A percentile compares a stretch with the other conserved stretches of the same genome.
These are phyloP conservation scores for Lachnellula occidentalis DNA, from an alignment of 2,329 filamentous ascomycete genomes.

Conservation along the genomic window DNA sequence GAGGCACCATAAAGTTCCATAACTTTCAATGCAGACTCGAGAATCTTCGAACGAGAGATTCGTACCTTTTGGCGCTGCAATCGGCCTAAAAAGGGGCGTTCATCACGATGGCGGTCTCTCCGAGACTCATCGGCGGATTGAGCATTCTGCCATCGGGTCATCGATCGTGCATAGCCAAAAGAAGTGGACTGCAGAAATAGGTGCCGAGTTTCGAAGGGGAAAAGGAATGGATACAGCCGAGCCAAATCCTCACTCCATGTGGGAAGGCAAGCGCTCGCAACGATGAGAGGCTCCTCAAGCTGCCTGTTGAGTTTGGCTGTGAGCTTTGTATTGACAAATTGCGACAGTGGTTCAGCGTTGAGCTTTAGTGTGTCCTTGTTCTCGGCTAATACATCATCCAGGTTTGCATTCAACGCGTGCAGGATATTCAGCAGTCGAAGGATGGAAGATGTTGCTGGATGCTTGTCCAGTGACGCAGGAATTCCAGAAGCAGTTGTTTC, in stretches of 20 bases:
- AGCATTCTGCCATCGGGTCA: constrained; percentile 94
- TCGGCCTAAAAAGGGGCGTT: constrained; percentile 83
- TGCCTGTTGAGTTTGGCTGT: constrained; percentile 97
- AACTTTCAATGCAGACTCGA: constrained; percentile 95
- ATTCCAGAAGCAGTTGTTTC: constrained; percentile 55
- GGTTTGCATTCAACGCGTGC: constrained; percentile 86
- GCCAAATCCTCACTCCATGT: constrained; percentile 95
- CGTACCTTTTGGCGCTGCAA: constrained; percentile 97
- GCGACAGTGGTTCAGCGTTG: constrained; percentile 76
- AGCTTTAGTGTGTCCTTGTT: constrained; percentile 66
- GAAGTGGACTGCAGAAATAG: constrained; percentile 96
- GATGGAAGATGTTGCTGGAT: constrained; percentile 81
- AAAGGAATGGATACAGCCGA: constrained; percentile 90
- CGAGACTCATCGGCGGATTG: constrained; percentile 76
- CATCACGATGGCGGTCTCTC: constrained; percentile 76
- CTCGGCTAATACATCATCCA: constrained; percentile 83
- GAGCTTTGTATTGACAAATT: constrained; percentile 98
- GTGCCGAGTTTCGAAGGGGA: constrained; percentile 95
- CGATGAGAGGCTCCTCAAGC: constrained; percentile 91
- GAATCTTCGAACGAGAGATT: constrained; percentile 87
- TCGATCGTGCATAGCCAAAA: constrained; percentile 94
- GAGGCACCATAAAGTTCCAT: constrained; percentile 99
- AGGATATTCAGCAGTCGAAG: constrained; percentile 82
- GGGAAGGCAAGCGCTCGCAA: constrained; percentile 92
- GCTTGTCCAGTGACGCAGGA: constrained; percentile 74